Conservation (phyloP, 2,329 filamentous ascomycete genomes). For the Ophiocordyceps sinensis region DNA sequence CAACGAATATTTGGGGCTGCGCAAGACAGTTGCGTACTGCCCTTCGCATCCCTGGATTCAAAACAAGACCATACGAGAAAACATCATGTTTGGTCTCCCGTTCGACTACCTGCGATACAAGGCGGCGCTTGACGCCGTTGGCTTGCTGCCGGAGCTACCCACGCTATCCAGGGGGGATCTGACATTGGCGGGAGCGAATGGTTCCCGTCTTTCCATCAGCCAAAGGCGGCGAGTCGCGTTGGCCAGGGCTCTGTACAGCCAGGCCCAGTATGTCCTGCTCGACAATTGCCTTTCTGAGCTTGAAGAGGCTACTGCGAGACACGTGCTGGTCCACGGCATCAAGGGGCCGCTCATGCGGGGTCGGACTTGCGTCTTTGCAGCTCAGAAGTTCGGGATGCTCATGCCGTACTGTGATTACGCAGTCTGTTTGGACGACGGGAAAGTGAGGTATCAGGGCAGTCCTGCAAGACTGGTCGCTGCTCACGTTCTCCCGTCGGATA, state of each 20-base stretch:
- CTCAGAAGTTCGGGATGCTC: background rate
- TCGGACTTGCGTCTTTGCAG: conserved; percentile 1
- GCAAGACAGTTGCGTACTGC: conserved; percentile 8
- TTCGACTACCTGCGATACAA: conserved; percentile 48
- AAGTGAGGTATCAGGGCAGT: background rate
- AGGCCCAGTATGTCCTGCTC: conserved; percentile 26
- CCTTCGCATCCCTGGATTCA: conserved; percentile 66
- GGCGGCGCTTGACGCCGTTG: conserved; percentile 53
- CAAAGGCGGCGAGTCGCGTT: conserved; percentile 8
- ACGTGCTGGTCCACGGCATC: conserved; percentile 1
- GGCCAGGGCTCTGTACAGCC: conserved; percentile 9
- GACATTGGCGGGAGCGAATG: conserved; percentile 36
- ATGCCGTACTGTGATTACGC: background rate
- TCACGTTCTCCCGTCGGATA: background rate
- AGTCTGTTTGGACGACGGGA: background rate
- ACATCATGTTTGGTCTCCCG: conserved; percentile 58
- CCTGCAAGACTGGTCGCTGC: background rate
- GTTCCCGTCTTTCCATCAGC: conserved; percentile 5
- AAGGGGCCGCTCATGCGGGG: conserved; percentile 1
- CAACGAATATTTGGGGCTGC: conserved; percentile 50
- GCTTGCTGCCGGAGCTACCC: conserved; percentile 54
- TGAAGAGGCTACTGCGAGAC: conserved; percentile 30
- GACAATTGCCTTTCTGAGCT: conserved; percentile 67
- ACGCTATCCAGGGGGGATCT: conserved; percentile 55
- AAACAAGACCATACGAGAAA: conserved; percentile 57